phyloP scores from a whole-genome alignment of 2,329 filamentous ascomycete genomes.

The Hypoxylon sp. region DNA sequence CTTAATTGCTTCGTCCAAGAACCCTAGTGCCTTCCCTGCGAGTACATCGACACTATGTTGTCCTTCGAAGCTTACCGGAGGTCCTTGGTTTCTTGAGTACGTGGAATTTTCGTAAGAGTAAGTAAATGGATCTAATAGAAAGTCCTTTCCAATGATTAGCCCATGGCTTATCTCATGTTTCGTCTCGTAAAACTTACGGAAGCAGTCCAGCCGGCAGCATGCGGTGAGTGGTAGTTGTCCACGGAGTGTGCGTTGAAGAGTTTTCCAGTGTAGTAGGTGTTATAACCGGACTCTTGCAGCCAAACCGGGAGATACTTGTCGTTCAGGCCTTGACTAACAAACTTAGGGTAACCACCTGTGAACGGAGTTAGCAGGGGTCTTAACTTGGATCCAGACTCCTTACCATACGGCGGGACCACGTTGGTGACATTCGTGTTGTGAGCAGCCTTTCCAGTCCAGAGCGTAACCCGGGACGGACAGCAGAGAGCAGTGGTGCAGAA shows the following conservation, averaged over 20 bases:
- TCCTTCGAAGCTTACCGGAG: conserved; percentile 67
- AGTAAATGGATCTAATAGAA: conserved; percentile 71
- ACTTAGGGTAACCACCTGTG: conserved; percentile 73
- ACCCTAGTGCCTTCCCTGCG: conserved; percentile 63
- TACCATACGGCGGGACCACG: conserved; percentile 68
- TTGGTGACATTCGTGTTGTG: conserved; percentile 80
- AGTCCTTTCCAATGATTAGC: conserved; percentile 51
- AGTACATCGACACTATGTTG: conserved; percentile 68
- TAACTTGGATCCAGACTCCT: conserved; percentile 62
- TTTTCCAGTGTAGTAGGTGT: conserved; percentile 81
- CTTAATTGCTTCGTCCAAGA: conserved; percentile 66
- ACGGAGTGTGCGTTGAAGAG: conserved; percentile 75
- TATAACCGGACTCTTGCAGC: conserved; percentile 77
- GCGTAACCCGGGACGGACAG: conserved; percentile 74
- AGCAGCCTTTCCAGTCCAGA: conserved; percentile 75
- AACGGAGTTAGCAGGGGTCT: conserved; percentile 22
- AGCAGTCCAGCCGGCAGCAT: conserved; percentile 69
- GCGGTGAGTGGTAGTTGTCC: conserved; percentile 71
- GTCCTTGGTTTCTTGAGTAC: conserved; percentile 68
- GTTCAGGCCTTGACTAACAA: conserved; percentile 74
- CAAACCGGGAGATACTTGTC: conserved; percentile 77
- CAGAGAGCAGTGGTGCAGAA: conserved; percentile 76
- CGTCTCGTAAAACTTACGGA: conserved; percentile 56
- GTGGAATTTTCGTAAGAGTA: conserved; percentile 74
- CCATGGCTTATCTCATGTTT: neutral